Evolutionary conservation across 768 basidiomycete species (phyloP).

Genomic region (Phlebiopsis gigantea): DNA sequence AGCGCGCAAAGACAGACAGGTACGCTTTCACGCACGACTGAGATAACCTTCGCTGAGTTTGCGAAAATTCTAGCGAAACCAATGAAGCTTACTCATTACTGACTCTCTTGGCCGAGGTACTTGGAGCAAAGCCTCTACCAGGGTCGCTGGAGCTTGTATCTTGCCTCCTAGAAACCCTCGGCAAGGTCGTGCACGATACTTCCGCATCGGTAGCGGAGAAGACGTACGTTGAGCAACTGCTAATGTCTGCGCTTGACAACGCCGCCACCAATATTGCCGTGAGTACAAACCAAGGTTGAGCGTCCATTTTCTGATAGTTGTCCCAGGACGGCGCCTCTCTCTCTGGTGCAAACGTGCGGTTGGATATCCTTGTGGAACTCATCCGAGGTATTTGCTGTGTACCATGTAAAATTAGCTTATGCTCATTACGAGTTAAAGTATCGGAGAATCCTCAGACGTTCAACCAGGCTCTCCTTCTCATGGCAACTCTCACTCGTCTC

Average conservation of each 20-base stretch:
- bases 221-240: constrained; percentile 74
- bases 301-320: not conserved
- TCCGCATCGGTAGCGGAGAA: constrained; percentile 56
- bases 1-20: constrained; percentile 60
- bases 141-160: constrained; percentile 71
- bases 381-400: constrained; percentile 55
- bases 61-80: constrained; percentile 1
- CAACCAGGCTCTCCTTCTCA: constrained; percentile 84
- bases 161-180: constrained; percentile 66
- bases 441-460: constrained; percentile 92
- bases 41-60: not conserved
- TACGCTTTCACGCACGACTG: constrained; percentile 24
- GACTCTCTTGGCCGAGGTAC: constrained; percentile 60
- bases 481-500: constrained; percentile 77
- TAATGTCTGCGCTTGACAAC: constrained; percentile 78
- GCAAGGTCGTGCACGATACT: constrained; percentile 53
- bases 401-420: not conserved
- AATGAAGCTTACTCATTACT: constrained; percentile 41
- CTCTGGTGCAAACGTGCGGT: constrained; percentile 51
- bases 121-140: constrained; percentile 58
- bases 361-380: constrained; percentile 85
- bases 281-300: constrained; percentile 13
- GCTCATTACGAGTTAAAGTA: constrained; percentile 37
- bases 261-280: constrained; percentile 54
- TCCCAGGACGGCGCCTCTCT: not conserved